Evolutionary conservation across 169 alveolate genomes (phyloP).

Genomic region (Plasmodium ovale): DNA sequence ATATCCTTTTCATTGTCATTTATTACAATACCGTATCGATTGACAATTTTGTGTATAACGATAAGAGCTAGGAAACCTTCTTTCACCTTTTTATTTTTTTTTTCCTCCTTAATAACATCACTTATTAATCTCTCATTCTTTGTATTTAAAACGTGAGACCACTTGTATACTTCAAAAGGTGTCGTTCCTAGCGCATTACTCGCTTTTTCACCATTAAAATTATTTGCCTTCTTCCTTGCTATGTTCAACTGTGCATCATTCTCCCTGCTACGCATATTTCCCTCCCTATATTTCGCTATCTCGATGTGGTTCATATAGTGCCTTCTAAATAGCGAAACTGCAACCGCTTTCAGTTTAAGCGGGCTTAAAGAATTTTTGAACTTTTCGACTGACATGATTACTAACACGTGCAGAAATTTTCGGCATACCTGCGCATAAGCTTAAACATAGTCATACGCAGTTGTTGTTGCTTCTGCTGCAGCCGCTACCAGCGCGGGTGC

Average conservation of each 20-base stretch:
- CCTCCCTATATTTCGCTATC: slow-evolving; percentile 34
- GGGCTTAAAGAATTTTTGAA: too few species aligned
- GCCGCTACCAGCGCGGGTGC: too few species aligned
- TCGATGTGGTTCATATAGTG: slow-evolving; percentile 51
- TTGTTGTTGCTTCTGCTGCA: too few species aligned
- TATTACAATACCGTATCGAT: slow-evolving; percentile 34
- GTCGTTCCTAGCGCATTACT: slow-evolving; percentile 11
- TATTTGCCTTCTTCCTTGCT: slow-evolving; percentile 3
- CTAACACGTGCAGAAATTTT: too few species aligned
- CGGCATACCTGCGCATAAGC: too few species aligned
- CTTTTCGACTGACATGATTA: not conserved
- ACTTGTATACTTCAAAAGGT: slow-evolving; percentile 64
- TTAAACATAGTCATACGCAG: too few species aligned
- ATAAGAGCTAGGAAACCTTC: not conserved
- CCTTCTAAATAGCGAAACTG: slow-evolving; percentile 38
- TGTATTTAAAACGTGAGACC: slow-evolving; percentile 65
- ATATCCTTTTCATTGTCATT: slow-evolving; percentile 74
- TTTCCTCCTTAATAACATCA: slow-evolving; percentile 46
- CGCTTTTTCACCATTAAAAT: not conserved
- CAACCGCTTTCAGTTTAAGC: too few species aligned
- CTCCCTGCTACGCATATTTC: slow-evolving; percentile 3
- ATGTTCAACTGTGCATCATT: not conserved
- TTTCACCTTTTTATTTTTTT: slow-evolving; percentile 4
- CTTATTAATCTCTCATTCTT: slow-evolving; percentile 52
- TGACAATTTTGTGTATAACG: slow-evolving; percentile 21